Base-by-base conservation (phyloP, 441 rosid species). In the Jatropha podagrica region DNA sequence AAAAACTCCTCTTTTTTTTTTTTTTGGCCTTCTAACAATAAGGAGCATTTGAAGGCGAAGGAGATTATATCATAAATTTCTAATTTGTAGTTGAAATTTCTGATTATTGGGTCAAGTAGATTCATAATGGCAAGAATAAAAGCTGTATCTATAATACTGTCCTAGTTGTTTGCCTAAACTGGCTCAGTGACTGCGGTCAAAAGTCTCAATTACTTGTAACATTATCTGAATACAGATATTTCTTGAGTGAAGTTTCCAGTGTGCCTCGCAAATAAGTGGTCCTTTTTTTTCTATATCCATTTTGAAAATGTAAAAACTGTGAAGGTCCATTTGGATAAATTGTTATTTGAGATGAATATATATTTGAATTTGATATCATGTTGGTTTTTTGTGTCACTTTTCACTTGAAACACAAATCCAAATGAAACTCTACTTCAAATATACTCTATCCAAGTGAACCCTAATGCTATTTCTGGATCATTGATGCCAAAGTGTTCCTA, bases 241-340 rank as follows among this genome's bases (percentile, higher is more conserved):
- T 26, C 42, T 65, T 5, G 44, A 40, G 23, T 8, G 71, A 6
- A 55, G 20, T n/a, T 74, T 23, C 26, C 8, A 48, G 38, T 37
- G 3, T 51, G 40, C 18, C 26, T 55, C 15, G 70, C 26, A 27
- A 37, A 42, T 32, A 37, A 40, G 62, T 74, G n/a, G 55, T 42
- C 62, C 8, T 17, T 18, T 65, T 54, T 40, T 74, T 74, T 65
- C 17, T 23, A 12, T 23, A 15, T 18, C 8, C 44, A 40, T 13
- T 44, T 52, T 60, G 66, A 40, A 75, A 66, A 20, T 76, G 52
- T 65, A 76, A 69, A 72, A 55, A 23, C 7, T 44, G 48, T 10
- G 9, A 44, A 44, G 8, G 23, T 44, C 48, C 46, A 7, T 44
- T 44, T 44, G 9, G 6, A 44, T 44, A 44, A 23, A 23, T 23